Percentiles rank a stretch among this genome's conserved stretches.
phyloP scores from a whole-genome alignment of 192 early-diverging fungal species.

The Spizellomyces punctatus region DNA sequence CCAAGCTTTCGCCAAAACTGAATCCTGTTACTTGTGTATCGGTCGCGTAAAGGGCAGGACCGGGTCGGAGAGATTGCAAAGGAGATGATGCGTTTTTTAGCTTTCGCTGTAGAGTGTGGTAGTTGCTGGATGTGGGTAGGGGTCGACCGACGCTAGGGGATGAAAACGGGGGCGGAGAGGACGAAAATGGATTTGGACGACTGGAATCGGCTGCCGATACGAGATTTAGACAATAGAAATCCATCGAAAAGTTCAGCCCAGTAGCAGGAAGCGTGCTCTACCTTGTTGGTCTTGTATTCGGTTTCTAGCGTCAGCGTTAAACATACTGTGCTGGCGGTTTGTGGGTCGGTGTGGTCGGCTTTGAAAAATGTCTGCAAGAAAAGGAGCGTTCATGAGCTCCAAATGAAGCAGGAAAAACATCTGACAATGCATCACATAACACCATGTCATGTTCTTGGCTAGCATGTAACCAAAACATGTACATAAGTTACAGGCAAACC shows the following conservation, averaged over 20 bases:
- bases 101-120: background rate
- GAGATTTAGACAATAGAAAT: no score
- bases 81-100: no score
- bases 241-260: no score
- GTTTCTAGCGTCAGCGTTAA: no score
- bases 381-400: slow-evolving; percentile 1
- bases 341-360: background rate
- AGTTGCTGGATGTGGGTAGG: slow-evolving; percentile 29
- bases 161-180: slow-evolving; percentile 37
- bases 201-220: no score
- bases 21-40: background rate
- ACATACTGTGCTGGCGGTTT: background rate
- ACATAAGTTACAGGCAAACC: background rate
- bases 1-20: background rate
- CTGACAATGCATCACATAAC: no score
- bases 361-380: background rate
- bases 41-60: background rate
- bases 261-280: no score
- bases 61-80: no score
- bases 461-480: background rate
- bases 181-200: slow-evolving; percentile 4
- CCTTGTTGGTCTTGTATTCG: no score
- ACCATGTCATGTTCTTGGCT: no score
- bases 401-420: background rate
- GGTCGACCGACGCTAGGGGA: slow-evolving; percentile 37